Evolutionary conservation across 2,329 filamentous ascomycete species (phyloP).

Genomic region (Cladosporium sp.): DNA sequence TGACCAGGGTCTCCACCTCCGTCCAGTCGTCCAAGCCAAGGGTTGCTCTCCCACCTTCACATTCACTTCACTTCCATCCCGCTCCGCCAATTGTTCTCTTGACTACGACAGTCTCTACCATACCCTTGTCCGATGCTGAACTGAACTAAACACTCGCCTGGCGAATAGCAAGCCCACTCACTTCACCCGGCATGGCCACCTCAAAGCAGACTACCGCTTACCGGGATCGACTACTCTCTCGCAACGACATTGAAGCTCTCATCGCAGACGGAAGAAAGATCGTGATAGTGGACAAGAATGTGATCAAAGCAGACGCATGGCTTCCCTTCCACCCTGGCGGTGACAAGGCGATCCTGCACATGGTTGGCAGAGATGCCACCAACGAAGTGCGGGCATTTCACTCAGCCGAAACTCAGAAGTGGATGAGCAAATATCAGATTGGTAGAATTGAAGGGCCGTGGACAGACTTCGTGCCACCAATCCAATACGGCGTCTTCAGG

Average conservation of each 20-base stretch:
- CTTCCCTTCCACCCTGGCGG: conserved; percentile 88
- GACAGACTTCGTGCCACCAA: conserved; percentile 86
- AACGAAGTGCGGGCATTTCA: conserved; percentile 96
- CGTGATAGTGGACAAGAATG: conserved; percentile 76
- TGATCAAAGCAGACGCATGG: conserved; percentile 88
- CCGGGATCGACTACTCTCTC: conserved; percentile 31
- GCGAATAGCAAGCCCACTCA: neutral
- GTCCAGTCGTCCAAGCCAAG: neutral
- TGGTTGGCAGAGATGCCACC: conserved; percentile 72
- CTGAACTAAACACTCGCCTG: neutral
- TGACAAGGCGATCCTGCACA: conserved; percentile 85
- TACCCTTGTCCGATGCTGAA: neutral
- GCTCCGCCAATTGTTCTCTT: neutral
- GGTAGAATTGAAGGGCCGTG: conserved; percentile 79
- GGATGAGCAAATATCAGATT: conserved; percentile 82
- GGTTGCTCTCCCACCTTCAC: neutral
- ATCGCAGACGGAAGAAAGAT: conserved; percentile 81
- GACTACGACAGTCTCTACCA: neutral
- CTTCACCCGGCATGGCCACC: conserved; percentile 25
- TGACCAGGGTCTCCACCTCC: neutral
- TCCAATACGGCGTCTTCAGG: conserved; percentile 83
- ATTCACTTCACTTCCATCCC: neutral
- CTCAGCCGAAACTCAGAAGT: conserved; percentile 71
- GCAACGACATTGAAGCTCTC: conserved; percentile 65
- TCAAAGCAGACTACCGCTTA: conserved; percentile 20